Percentiles rank a stretch among this genome's conserved stretches.
Conservation (phyloP, 2,329 filamentous ascomycete species). For the Hawksworthiomyces lignivorus region DNA sequence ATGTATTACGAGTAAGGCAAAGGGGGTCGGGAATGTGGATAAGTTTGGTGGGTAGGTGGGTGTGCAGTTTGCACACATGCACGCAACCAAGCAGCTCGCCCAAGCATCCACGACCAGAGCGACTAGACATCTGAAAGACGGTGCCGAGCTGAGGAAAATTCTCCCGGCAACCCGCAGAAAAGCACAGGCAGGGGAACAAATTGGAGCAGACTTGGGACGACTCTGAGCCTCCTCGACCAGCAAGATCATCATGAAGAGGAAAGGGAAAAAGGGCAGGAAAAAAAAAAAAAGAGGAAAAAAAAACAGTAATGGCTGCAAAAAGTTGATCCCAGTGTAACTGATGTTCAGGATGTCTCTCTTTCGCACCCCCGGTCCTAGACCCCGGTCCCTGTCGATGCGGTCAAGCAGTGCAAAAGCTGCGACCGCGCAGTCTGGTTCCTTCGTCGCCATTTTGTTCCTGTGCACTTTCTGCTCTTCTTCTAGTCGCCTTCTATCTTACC, state of each 20-base stretch:
- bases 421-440: too few relatives aligned
- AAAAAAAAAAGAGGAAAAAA: too few relatives aligned
- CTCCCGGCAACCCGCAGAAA: background rate
- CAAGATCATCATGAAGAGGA: too few relatives aligned
- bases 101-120: too few relatives aligned
- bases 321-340: too few relatives aligned
- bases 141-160: conserved; percentile 1
- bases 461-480: background rate
- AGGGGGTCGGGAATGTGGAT: too few relatives aligned
- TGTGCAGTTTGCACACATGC: background rate
- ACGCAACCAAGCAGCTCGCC: background rate
- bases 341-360: background rate
- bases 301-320: too few relatives aligned
- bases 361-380: background rate
- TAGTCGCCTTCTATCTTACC: conserved; percentile 1
- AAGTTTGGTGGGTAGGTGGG: background rate
- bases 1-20: background rate
- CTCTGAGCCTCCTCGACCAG: too few relatives aligned
- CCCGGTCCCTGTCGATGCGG: conserved; percentile 7
- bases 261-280: too few relatives aligned
- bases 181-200: background rate
- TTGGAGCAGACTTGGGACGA: too few relatives aligned
- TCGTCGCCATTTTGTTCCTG: too few relatives aligned
- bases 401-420: too few relatives aligned
- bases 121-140: background rate